phyloP scores from a whole-genome alignment of 2,329 filamentous ascomycete species.

The Venturia carpophila region DNA sequence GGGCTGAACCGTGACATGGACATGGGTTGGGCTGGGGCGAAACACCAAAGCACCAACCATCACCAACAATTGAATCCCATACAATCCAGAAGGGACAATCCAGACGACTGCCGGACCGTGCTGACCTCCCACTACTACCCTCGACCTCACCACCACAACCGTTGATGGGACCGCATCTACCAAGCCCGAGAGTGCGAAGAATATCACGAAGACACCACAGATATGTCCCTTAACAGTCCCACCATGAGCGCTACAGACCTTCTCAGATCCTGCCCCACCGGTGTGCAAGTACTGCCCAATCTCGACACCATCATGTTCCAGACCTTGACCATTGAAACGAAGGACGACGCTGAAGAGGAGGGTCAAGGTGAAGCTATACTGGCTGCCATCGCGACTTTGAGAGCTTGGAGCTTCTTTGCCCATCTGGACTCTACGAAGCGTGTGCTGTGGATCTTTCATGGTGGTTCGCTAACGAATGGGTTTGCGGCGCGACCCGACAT shows the following conservation, averaged over 20 bases:
- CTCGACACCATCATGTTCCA: slow-evolving; percentile 7
- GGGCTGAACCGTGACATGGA: not conserved
- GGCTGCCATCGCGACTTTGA: not conserved
- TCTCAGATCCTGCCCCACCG: slow-evolving; percentile 29
- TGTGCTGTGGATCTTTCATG: slow-evolving; percentile 11
- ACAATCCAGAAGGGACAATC: not conserved
- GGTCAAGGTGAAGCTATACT: not conserved
- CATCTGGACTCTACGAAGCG: slow-evolving; percentile 9
- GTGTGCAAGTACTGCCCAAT: slow-evolving; percentile 25
- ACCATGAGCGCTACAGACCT: slow-evolving; percentile 27
- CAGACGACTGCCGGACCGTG: not conserved
- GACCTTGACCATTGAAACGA: slow-evolving; percentile 4
- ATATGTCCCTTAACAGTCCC: slow-evolving; percentile 20
- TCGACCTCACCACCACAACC: not conserved
- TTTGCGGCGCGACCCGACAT: slow-evolving; percentile 4
- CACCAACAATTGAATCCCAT: not conserved
- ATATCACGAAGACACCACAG: slow-evolving; percentile 16
- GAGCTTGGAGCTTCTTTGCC: slow-evolving; percentile 13
- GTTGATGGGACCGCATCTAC: slow-evolving; percentile 19
- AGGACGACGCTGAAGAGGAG: not conserved
- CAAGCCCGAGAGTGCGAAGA: slow-evolving; percentile 15
- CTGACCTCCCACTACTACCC: not conserved
- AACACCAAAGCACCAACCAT: not conserved
- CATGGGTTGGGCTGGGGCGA: not conserved
- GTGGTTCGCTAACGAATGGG: not conserved